Evolutionary conservation across 2,329 filamentous ascomycete species (phyloP), one percentile per base, ranked within the genome.

Genomic region (Plenodomus tracheiphilus): DNA sequence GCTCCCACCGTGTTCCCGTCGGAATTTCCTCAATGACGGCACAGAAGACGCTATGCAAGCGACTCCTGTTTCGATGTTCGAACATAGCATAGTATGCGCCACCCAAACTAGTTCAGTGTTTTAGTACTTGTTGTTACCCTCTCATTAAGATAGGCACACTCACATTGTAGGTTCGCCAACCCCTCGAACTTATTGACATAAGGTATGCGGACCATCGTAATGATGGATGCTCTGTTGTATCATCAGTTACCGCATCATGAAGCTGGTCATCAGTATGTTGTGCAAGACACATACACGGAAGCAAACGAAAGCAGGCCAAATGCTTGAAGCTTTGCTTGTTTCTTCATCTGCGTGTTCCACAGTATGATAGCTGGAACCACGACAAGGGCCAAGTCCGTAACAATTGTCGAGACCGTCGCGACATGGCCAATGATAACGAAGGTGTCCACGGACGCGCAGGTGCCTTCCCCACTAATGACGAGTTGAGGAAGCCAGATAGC

Each of bases 281-380:
- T 32, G 13, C 22, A 11, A 32, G n/a, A 3, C 18, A 45, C 54
- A 41, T 53, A 58, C 53, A 62, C 42, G 0, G 57, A 61, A 15
- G 59, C 59, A 17, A 61, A 62, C 0, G 59, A 62, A 3, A 62
- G 45, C 37, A 62, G 37, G 2, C 55, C 52, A 17, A 62, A 62
- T 3, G 59, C 59, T 41, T 62, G 59, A 2, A 62, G 43, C 15
- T 61, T 61, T 2, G 53, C 46, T 37, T 61, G 49, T 22, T 47
- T 53, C 38, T 59, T 61, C 58, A 62, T 62, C 16, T 61, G 59
- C 4, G 58, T 61, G 25, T 62, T 62, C 59, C 59, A 62, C 2
- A 62, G 21, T 38, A 62, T 57, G 19, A 62, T 46, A 5, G 55
- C 59, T 4, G 59, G 59, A 11, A 62, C 55, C 0, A 62, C 53